Evolutionary conservation across 257 asterid genomes (phyloP).

Genomic region (Rubia yunnanensis): DNA sequence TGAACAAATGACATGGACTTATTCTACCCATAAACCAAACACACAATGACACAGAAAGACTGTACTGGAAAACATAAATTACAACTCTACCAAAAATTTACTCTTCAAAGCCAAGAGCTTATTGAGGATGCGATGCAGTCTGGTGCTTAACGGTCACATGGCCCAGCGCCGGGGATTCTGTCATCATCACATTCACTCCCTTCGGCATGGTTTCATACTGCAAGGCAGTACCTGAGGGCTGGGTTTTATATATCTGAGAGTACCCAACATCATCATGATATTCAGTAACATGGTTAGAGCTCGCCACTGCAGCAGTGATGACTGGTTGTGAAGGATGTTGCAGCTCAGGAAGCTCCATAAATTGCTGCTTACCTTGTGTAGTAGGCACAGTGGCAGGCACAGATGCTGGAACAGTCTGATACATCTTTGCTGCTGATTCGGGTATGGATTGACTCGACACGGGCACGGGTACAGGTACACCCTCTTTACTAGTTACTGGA

Average conservation of each 20-base stretch:
- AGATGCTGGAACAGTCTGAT: conserved; percentile 22
- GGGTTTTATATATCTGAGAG: conserved; percentile 68
- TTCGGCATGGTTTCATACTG: conserved; percentile 45
- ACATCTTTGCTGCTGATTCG: conserved; percentile 32
- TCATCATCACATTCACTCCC: conserved; percentile 34
- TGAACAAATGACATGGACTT: conserved; percentile 10
- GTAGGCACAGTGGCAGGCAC: conserved; percentile 26
- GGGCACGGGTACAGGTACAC: background rate
- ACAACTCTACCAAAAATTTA: conserved; percentile 24
- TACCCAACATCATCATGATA: conserved; percentile 68
- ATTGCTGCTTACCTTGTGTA: conserved; percentile 36
- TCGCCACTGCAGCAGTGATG: conserved; percentile 20
- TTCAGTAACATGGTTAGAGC: conserved; percentile 31
- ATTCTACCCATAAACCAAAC: conserved; percentile 13
- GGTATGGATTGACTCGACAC: conserved; percentile 28
- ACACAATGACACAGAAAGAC: conserved; percentile 15
- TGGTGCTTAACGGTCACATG: conserved; percentile 33
- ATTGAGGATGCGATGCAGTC: conserved; percentile 28
- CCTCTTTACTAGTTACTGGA: conserved; percentile 30
- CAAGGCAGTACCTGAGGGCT: conserved; percentile 58
- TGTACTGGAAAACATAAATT: conserved; percentile 4
- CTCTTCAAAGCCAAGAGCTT: conserved; percentile 18
- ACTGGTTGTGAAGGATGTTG: conserved; percentile 33
- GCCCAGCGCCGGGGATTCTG: conserved; percentile 48
- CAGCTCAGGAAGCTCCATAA: conserved; percentile 26